Evolutionary conservation across 192 early-diverging fungal species (phyloP), one percentile per base, ranked within the genome.

Genomic region (Phycomyces nitens): DNA sequence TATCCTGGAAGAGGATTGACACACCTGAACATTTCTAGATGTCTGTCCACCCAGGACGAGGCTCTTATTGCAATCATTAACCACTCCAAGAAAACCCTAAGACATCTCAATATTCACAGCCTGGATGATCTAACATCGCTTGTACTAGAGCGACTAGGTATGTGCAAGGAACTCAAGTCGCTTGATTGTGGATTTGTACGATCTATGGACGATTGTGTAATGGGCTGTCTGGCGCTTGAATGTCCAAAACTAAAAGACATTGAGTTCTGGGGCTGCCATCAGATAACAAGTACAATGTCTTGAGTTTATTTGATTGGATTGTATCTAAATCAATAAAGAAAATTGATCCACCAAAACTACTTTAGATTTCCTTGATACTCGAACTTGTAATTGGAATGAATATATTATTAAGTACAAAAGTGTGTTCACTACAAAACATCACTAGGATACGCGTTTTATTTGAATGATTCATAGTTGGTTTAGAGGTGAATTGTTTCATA

Each of bases 161-260:
- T 26, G 7, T 88, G 86, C 29, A 73, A 77, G 9, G 43, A 66
- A 0, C 67, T 94, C 51, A 58, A 54, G 20, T 78, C 76, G 1
- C 62, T 95, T 40, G 89, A 94, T 68, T 67, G 86, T 50, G 86
- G 86, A 34, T 95, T 88, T 84, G 84, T 88, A n/a, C 82, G 91
- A 7, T 81, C 84, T 47, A 74, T 90, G 39, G 84, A 87, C 52
- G 92, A 95, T 58, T 76, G 71, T 16, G 79, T 88, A 20, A 73
- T 95, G 68, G 77, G 72, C 51, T 65, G 72, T 42, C n/a, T 93
- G 11, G 42, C 94, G 29, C 41, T 58, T 16, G 41, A 62, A 1
- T 86, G 85, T 58, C 59, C 52, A n/a, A 58, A 51, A 21, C 70
- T 95, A 50, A 64, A 66, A 11, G 58, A 65, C 24, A 62, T 94